Evolutionary conservation across 2,329 filamentous ascomycete genomes (phyloP).

Genomic region (Stemphylium vesicarium): DNA sequence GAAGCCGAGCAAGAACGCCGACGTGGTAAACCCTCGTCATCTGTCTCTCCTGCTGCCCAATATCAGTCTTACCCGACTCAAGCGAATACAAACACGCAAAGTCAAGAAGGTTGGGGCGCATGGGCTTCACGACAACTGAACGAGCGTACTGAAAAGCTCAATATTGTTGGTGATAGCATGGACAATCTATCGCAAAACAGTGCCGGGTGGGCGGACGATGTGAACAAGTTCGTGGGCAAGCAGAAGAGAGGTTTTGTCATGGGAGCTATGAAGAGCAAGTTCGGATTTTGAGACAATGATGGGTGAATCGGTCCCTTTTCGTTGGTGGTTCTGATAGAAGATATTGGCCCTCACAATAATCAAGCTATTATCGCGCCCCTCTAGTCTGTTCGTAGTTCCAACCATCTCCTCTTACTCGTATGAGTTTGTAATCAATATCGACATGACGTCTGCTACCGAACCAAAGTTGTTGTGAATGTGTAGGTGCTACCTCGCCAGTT

Average conservation of each 20-base stretch:
- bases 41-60: constrained; percentile 41
- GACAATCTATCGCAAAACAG: constrained; percentile 81
- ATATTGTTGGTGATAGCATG: constrained; percentile 83
- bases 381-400: too few relatives aligned
- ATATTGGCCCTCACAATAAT: neutral
- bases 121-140: constrained; percentile 88
- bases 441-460: too few relatives aligned
- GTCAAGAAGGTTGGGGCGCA: constrained; percentile 67
- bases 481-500: too few relatives aligned
- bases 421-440: too few relatives aligned
- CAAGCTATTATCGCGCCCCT: neutral
- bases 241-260: constrained; percentile 87
- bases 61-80: constrained; percentile 30
- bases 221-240: constrained; percentile 81
- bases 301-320: neutral
- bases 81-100: neutral
- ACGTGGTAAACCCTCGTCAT: constrained; percentile 41
- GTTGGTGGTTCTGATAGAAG: neutral
- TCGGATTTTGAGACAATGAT: constrained; percentile 29
- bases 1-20: constrained; percentile 68
- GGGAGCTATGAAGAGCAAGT: constrained; percentile 57
- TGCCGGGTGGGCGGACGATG: constrained; percentile 83
- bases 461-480: too few relatives aligned
- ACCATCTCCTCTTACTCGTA: too few relatives aligned
- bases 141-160: constrained; percentile 87